Evolutionary conservation across 225 moss, liverwort and hornwort species (phyloP), one percentile per base, ranked within the genome.

Genomic region (Antitrichia curtipendula): DNA sequence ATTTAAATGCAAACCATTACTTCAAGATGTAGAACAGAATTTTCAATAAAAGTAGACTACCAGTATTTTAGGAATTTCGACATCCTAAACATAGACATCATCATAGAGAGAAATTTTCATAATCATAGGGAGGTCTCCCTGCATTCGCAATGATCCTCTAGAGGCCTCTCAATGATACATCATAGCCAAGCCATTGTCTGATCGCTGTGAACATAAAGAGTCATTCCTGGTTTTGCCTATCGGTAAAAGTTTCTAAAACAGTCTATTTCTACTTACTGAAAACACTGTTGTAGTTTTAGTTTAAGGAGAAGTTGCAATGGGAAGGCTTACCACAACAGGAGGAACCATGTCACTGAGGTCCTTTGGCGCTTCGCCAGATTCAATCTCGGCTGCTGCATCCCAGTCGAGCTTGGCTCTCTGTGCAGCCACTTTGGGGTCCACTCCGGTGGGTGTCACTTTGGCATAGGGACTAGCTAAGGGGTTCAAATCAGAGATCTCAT

Each of bases 371-470:
- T 92, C 86, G n/a, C 94, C 93, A 52, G 93, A 90, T 80, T 89
- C 65, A 84, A 97, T 92, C 32, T 99, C 95, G 81, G 96, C 89
- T 81, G 97, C 98, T 60, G 92, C 92, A 91, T 99, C 97, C 98
- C 97, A 99, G 50, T 99, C 97, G 64, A 97, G 38, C 53, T 93
- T 93, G 70, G 98, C 98, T 71, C 96, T 95, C 79, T 93, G 91
- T 29, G 98, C 98, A 87, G 98, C 95, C 80, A 96, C 27, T 88
- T 92, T 96, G 13, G 98, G 97, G 77, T 99, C 98, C n/a, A 99
- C 98, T 81, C 97, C 97, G 6, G 98, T 99, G 41, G 95, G 91
- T 53, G 98, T 99, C 85, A 88, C 82, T 92, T 97, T 95, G 7
- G 98, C 98, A 87, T 99, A 99, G 23, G 98, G 95, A 86, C 94